Base-by-base conservation (phyloP, 257 asterid species). In the Petunia secreta region DNA sequence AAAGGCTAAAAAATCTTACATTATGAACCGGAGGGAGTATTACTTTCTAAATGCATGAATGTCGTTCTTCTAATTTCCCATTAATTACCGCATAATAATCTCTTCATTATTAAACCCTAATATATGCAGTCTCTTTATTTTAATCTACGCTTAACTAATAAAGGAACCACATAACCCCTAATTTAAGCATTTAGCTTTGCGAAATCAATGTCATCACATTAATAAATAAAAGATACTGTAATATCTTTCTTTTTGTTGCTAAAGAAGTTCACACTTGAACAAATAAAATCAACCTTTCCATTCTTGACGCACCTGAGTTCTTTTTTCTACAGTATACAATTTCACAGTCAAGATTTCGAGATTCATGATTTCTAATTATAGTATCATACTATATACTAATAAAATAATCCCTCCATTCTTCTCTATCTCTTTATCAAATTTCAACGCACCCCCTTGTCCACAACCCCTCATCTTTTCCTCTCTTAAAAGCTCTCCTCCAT, bases 361-460 rank as follows among this genome's bases (percentile, higher is more conserved):
- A 84, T 82, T 63, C 80, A 80, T 58, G 40, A 82, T 78, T 16
- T 78, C 83, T 79, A 82, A 65, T 75, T 46, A 74, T 83, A 80
- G 81, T 43, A 85, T 60, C 8, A 6, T 6, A 25, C 6, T 13
- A 63, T 11, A 9, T 4, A n/a, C 57, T 34, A 25, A 60, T 50
- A 80, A 54, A 60, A 67, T 60, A 66, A 38, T 59, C 38, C 41
- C 37, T 68, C 79, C 55, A 14, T 41, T 67, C 60, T 40, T 76
- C 74, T 59, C 34, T 48, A 34, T 71, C 77, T 48, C 77, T 69
- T 75, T 43, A 34, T 52, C 79, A 73, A 71, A 71, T 69, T 78
- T 84, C 85, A 81, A 71, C 80, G 67, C 43, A 71, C 77, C 16
- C 39, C 39, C 64, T 25, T 59, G 39, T 5, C 39, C 11, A 16